phyloP scores from a whole-genome alignment of 2,329 filamentous ascomycete genomes.

The Chalaropsis ovoidea region DNA sequence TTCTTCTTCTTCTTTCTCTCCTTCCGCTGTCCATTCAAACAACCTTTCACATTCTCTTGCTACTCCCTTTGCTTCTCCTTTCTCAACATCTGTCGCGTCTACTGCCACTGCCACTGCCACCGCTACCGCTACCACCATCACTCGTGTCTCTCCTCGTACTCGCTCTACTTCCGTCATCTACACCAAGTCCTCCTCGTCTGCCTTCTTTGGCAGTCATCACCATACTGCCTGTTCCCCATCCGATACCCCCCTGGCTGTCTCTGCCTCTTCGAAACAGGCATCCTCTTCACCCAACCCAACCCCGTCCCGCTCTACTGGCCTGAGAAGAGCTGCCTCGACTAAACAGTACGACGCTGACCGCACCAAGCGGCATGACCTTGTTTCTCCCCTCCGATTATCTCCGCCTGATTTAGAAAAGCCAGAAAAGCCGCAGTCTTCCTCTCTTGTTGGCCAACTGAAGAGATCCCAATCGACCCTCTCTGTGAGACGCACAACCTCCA shows the following conservation, averaged over 20 bases:
- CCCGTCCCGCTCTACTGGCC: neutral
- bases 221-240: neutral
- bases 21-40: slow-evolving; percentile 18
- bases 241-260: neutral
- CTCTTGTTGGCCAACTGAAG: slow-evolving; percentile 10
- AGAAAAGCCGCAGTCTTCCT: neutral
- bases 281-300: slow-evolving; percentile 1
- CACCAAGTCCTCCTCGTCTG: slow-evolving; percentile 7
- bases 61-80: slow-evolving; percentile 15
- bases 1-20: slow-evolving; percentile 11
- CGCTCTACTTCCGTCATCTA: slow-evolving; percentile 15
- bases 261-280: neutral
- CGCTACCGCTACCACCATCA: slow-evolving; percentile 4
- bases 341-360: slow-evolving; percentile 24
- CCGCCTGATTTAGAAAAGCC: slow-evolving; percentile 20
- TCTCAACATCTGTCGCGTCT: slow-evolving; percentile 3
- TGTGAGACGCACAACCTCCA: neutral
- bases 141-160: slow-evolving; percentile 14
- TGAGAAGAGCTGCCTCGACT: slow-evolving; percentile 24
- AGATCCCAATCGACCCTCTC: slow-evolving; percentile 12
- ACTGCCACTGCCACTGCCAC: neutral
- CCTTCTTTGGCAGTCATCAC: slow-evolving; percentile 8
- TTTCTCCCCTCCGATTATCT: slow-evolving; percentile 24
- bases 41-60: slow-evolving; percentile 20
- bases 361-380: slow-evolving; percentile 21